Evolutionary conservation across 129 eudicot genomes (phyloP).

Genomic region (Flaveria sonorensis): DNA sequence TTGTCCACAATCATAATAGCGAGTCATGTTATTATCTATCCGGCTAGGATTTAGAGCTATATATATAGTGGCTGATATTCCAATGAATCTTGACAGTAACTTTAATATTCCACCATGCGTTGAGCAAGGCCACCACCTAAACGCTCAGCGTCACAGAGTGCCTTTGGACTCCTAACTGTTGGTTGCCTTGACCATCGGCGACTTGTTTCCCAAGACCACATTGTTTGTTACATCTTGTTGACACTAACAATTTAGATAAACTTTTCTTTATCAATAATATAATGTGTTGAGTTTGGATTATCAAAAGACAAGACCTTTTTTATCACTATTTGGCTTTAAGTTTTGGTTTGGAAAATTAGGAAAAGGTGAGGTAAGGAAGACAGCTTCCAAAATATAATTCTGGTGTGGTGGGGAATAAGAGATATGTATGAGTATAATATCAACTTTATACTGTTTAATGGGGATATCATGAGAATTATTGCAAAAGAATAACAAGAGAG

Average conservation of each 20-base stretch:
- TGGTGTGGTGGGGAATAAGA: constrained; percentile 41
- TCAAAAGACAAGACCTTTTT: constrained; percentile 29
- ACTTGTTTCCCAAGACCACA: too few species aligned
- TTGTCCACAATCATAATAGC: not conserved
- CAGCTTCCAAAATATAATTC: constrained; percentile 41
- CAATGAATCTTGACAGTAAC: too few species aligned
- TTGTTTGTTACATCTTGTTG: too few species aligned
- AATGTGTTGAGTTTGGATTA: constrained; percentile 13
- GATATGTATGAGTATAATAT: constrained; percentile 30
- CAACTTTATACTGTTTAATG: constrained; percentile 35
- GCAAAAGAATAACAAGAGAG: constrained; percentile 37
- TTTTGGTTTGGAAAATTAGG: constrained; percentile 50
- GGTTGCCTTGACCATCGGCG: too few species aligned
- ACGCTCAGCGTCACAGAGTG: too few species aligned
- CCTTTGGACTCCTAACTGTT: too few species aligned
- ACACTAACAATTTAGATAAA: too few species aligned
- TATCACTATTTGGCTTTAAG: constrained; percentile 31
- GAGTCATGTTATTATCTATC: not conserved
- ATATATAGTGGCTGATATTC: too few species aligned
- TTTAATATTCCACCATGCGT: too few species aligned
- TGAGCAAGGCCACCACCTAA: too few species aligned
- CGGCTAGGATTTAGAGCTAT: not conserved
- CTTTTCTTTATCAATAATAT: not conserved
- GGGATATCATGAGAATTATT: constrained; percentile 28
- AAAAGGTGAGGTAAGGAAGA: constrained; percentile 48